Conservation (phyloP, 768 basidiomycete genomes). For the Xerocomellus amylosporus region DNA sequence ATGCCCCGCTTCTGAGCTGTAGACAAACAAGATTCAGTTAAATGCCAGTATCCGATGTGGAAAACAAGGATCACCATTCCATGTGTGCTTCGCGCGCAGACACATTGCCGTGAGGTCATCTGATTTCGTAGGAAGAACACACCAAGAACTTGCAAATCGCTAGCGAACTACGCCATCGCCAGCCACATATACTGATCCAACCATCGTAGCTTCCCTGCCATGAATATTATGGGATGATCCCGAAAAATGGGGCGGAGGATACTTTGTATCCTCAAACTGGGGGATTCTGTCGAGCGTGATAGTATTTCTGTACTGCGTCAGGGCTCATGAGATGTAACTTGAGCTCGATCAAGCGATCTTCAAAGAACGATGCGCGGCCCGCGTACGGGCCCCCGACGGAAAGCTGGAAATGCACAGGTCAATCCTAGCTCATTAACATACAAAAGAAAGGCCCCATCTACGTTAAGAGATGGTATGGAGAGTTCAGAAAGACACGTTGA, state of each 20-base stretch:
- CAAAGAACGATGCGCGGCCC: conserved; percentile 42
- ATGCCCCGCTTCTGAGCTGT: conserved; percentile 60
- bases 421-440: neutral
- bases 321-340: conserved; percentile 46
- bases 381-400: conserved; percentile 25
- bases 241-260: conserved; percentile 47
- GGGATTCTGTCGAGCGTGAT: conserved; percentile 21
- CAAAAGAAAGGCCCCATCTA: conserved; percentile 24
- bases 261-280: conserved; percentile 24
- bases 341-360: conserved; percentile 56
- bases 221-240: conserved; percentile 44
- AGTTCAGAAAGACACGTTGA: neutral
- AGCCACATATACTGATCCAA: conserved; percentile 51
- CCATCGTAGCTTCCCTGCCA: conserved; percentile 43
- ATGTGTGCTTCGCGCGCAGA: conserved; percentile 51
- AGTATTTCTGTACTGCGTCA: conserved; percentile 19
- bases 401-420: conserved; percentile 14
- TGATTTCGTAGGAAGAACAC: neutral
- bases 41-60: neutral
- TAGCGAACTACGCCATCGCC: conserved; percentile 47
- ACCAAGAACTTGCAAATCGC: conserved; percentile 52
- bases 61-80: conserved; percentile 47
- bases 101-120: conserved; percentile 17
- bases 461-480: conserved; percentile 46
- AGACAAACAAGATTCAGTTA: neutral